Evolutionary conservation across 1,284 basidiomycete genomes (phyloP), one percentile per base, ranked within the genome.

Genomic region (Albatrellus sp.): DNA sequence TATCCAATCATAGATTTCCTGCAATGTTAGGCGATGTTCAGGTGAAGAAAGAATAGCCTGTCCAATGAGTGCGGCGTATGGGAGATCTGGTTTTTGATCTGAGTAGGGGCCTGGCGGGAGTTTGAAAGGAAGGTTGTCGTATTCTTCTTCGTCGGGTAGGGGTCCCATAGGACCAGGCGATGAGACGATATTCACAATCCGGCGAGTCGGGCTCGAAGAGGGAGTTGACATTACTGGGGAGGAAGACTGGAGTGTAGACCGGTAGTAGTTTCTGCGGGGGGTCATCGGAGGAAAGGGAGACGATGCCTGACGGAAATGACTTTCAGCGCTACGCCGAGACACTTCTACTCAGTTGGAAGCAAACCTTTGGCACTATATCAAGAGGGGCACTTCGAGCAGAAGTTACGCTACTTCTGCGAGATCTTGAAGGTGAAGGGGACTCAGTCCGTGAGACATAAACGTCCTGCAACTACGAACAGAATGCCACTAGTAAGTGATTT

Each of bases 1-100:
- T 56, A 98, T 94, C 74, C 81, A 98, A 56, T 88, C 81, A 58
- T 98, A 98, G 50, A 98, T 94, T 59, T 98, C 92, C 55, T 93
- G 90, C 19, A 98, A 70, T 0, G 90, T 91, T 30, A 98, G 75
- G 33, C 87, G 81, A 53, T 90, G 85, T 33, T 84, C 76, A 0
- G 79, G 75, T 1, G 89, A 90, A 11, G 88, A 84, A 46, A 93
- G 70, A 50, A 98, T 83, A 6, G 94, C 94, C 55, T 93, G 91
- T 4, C 94, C 94, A 50, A 98, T 92, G 43, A 98, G 76, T 5
- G 91, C 93, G 2, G 94, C 93, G 57, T 98, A 98, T 2, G 91
- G 92, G 28, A 78, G 73, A 28, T 82, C 76, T 0, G 91, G 91
- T 56, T 92, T 90, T 45, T 71, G 71, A 34, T 64, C 64, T 4